Evolutionary conservation across 495 filamentous ascomycete genomes (phyloP).

Genomic region (Parmelia sp.): DNA sequence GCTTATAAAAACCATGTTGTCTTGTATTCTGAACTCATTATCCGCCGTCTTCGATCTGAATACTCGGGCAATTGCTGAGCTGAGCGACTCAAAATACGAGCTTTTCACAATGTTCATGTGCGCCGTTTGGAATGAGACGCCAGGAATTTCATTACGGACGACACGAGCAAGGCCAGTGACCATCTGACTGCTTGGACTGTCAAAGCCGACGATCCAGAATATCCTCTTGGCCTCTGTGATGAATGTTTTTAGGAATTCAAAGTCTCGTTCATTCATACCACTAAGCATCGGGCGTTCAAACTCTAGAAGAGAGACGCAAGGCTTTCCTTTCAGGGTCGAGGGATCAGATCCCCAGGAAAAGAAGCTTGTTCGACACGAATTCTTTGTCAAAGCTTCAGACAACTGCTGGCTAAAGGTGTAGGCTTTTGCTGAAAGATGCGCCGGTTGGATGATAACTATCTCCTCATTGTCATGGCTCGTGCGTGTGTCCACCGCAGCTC

Average conservation of each 20-base stretch:
- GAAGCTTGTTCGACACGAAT: slow-evolving; percentile 7
- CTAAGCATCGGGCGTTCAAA: slow-evolving; percentile 12
- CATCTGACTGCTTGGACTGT: slow-evolving; percentile 17
- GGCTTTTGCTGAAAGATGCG: slow-evolving; percentile 9
- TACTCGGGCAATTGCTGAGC: slow-evolving; percentile 5
- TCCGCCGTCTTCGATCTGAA: slow-evolving; percentile 6
- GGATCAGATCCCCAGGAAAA: slow-evolving; percentile 18
- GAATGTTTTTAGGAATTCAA: slow-evolving; percentile 12
- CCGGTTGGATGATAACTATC: slow-evolving; percentile 13
- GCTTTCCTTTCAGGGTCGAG: slow-evolving; percentile 15
- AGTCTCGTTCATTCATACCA: slow-evolving; percentile 15
- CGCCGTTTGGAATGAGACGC: slow-evolving; percentile 10
- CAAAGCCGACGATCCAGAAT: slow-evolving; percentile 17
- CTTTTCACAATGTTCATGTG: slow-evolving; percentile 3
- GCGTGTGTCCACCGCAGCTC: slow-evolving; percentile 9
- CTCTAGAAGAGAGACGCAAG: slow-evolving; percentile 19
- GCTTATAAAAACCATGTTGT: slow-evolving; percentile 3
- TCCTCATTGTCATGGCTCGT: slow-evolving; percentile 10
- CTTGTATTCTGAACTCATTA: slow-evolving; percentile 9
- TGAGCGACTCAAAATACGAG: slow-evolving; percentile 3
- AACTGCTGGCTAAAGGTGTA: slow-evolving; percentile 1
- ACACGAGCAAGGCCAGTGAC: slow-evolving; percentile 18
- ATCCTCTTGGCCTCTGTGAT: slow-evolving; percentile 9
- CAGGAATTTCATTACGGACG: slow-evolving; percentile 13
- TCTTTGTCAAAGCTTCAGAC: slow-evolving; percentile 4